Percentiles rank a stretch among this genome's conserved stretches.
Evolutionary conservation across 805 yeast species (phyloP).

Genomic region (Barnettozyma botsteinii): DNA sequence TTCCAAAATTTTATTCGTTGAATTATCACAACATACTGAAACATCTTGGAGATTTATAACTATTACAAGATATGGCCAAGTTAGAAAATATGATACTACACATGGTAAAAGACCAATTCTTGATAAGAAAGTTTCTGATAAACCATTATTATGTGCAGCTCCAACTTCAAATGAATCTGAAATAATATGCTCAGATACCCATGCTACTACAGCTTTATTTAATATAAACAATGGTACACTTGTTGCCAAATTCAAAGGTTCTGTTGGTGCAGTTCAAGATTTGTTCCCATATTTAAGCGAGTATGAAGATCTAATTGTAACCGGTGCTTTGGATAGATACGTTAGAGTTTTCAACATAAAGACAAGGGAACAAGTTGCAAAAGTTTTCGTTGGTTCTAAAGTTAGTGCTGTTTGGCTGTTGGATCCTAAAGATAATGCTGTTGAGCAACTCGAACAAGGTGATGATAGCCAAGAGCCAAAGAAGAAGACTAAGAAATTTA

Average conservation of each 20-base stretch:
- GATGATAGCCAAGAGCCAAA: conserved; percentile 18
- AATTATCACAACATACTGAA: conserved; percentile 28
- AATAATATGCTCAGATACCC: conserved; percentile 68
- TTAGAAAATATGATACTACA: conserved; percentile 65
- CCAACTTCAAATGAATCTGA: conserved; percentile 28
- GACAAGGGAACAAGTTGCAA: conserved; percentile 53
- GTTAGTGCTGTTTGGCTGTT: conserved; percentile 47
- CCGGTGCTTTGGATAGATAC: conserved; percentile 88
- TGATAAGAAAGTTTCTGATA: conserved; percentile 49
- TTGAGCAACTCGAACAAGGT: conserved; percentile 24
- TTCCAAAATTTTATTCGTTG: conserved; percentile 46
- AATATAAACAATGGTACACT: conserved; percentile 45
- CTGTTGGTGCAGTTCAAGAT: conserved; percentile 60
- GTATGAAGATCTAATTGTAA: conserved; percentile 44
- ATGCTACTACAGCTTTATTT: conserved; percentile 54
- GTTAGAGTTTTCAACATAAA: conserved; percentile 66
- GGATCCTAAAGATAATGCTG: conserved; percentile 38
- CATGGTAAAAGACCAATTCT: conserved; percentile 63
- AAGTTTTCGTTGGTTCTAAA: conserved; percentile 73
- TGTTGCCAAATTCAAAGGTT: conserved; percentile 69
- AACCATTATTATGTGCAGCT: conserved; percentile 41
- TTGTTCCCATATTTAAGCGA: conserved; percentile 21
- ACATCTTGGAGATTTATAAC: conserved; percentile 50
- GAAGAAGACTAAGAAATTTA: conserved; percentile 33
- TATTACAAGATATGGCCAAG: conserved; percentile 68